Base-by-base conservation (phyloP, 164 flowering plant species). In the Tetrastigma voinierianum region DNA sequence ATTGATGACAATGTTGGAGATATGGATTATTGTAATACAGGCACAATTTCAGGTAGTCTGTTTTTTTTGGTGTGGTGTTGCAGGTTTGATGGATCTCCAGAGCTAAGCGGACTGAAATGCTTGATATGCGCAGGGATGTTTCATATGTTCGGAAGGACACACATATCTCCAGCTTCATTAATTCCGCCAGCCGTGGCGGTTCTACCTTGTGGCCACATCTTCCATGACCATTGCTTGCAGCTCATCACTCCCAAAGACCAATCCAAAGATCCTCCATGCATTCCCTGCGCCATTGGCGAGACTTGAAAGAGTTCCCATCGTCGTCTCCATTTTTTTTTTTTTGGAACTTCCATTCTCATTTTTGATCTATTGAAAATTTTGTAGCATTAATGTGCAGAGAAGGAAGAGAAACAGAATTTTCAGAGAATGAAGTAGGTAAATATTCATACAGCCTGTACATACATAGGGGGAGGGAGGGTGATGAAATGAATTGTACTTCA, bases 151-250 rank as follows among this genome's bases (percentile, higher is more conserved):
- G 13, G 77, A 69, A 20, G 83, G 80, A 8, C 69, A 62, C 10
- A 23, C 62, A n/a, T n/a, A n/a, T 1, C 23, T 44, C 46, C 72
- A 61, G 66, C 78, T n/a, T n/a, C 80, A 6, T 4, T 63, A 2
- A 46, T 12, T 64, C 72, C 73, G 23, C 83, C 78, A 2, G 9
- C 57, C 10, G 68, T 58, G 59, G 81, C 87, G 10, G 77, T 83
- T 61, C 76, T 83, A n/a, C 78, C 82, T 4, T 83, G 84, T 60
- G 71, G 78, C 18, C 87, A 83, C 61, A 49, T 69, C 32, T 83
- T 77, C 72, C 87, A 83, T 55, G 78, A 70, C 20, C 63, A 67
- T 8, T 83, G 87, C 72, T 74, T 83, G 74, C 32, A 65, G 54
- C 44, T 3, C 1, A 74, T 79, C 62, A 83, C 84, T 49, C 80